These are phyloP conservation scores for Croton setiger DNA, from an alignment of 441 rosid genomes.

Conservation along the genomic window DNA sequence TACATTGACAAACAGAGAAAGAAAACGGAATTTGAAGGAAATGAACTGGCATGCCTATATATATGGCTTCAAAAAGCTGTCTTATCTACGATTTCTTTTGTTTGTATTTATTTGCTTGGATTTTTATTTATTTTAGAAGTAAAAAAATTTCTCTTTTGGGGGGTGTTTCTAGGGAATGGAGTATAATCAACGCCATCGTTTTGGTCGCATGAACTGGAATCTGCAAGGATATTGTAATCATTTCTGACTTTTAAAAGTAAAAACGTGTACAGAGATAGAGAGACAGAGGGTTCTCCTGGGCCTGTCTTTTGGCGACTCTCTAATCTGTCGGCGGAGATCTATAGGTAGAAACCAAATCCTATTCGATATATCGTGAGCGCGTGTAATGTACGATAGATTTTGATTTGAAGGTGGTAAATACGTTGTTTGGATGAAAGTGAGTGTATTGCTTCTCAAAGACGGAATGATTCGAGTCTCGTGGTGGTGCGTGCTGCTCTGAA, in stretches of 20 bases:
- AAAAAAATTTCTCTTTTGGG: not conserved
- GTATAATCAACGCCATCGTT: constrained; percentile 43
- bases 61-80: constrained; percentile 26
- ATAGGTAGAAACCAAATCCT: not conserved
- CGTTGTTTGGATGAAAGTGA: not conserved
- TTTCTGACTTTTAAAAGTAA: not conserved
- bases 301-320: constrained; percentile 6
- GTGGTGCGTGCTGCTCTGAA: constrained; percentile 21
- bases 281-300: not conserved
- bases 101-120: constrained; percentile 7
- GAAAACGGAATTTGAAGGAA: not conserved
- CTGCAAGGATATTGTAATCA: constrained; percentile 16
- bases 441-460: not conserved
- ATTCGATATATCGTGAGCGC: not conserved
- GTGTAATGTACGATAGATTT: not conserved
- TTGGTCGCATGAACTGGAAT: constrained; percentile 38
- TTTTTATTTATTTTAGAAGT: not conserved
- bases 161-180: constrained; percentile 33
- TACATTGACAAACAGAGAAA: constrained; percentile 2
- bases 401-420: not conserved
- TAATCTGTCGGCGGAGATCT: constrained; percentile 40
- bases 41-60: constrained; percentile 39
- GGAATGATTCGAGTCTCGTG: constrained; percentile 5
- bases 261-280: not conserved
- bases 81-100: constrained; percentile 20